phyloP scores from a whole-genome alignment of 2,329 filamentous ascomycete species.

The Pseudogymnoascus sp. region DNA sequence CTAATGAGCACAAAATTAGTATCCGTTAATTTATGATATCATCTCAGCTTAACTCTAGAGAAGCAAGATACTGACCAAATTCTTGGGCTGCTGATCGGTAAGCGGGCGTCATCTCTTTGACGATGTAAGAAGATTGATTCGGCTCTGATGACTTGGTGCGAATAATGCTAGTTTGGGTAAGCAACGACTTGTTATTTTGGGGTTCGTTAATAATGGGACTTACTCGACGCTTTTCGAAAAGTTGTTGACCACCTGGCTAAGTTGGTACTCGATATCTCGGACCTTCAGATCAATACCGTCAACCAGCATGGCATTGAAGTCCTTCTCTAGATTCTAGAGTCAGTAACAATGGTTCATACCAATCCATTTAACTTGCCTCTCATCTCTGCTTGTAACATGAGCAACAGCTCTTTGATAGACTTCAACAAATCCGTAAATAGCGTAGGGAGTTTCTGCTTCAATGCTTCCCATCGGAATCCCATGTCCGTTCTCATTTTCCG shows the following conservation, averaged over 20 bases:
- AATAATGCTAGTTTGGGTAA: slow-evolving; percentile 14
- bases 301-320: slow-evolving; percentile 9
- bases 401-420: slow-evolving; percentile 11
- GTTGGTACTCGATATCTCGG: slow-evolving; percentile 17
- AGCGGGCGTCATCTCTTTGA: slow-evolving; percentile 17
- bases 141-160: slow-evolving; percentile 17
- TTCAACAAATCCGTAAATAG: slow-evolving; percentile 16
- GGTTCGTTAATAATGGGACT: not conserved
- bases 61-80: slow-evolving; percentile 14
- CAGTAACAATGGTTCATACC: no score
- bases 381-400: slow-evolving; percentile 13
- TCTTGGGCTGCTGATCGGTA: slow-evolving; percentile 15
- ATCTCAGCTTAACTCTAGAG: not conserved
- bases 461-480: slow-evolving; percentile 24
- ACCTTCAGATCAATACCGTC: slow-evolving; percentile 17
- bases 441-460: slow-evolving; percentile 25
- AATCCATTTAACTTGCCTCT: slow-evolving; percentile 11
- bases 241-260: slow-evolving; percentile 13
- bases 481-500: slow-evolving; percentile 31
- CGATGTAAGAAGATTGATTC: slow-evolving; percentile 18
- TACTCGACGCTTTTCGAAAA: slow-evolving; percentile 18
- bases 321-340: no score
- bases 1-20: slow-evolving; percentile 11
- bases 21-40: not conserved
- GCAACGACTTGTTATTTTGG: not conserved